Evolutionary conservation across 495 filamentous ascomycete genomes (phyloP).

Genomic region (Parathielavia hyrcaniae): DNA sequence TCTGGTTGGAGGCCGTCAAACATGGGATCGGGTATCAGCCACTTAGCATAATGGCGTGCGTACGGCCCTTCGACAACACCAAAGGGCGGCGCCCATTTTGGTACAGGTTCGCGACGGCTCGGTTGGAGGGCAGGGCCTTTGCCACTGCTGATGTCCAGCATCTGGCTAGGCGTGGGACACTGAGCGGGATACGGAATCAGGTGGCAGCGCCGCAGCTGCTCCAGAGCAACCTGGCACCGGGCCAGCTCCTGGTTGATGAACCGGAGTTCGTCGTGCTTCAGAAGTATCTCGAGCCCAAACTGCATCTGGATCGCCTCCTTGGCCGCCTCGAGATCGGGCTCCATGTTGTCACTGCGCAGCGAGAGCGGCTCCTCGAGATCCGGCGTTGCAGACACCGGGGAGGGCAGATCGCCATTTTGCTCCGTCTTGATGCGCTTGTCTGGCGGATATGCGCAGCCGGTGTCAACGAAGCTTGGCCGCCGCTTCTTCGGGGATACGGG

Average conservation of each 20-base stretch:
- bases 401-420: conserved; percentile 32
- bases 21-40: conserved; percentile 80
- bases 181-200: conserved; percentile 77
- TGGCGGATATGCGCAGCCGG: conserved; percentile 12
- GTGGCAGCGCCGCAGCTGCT: conserved; percentile 87
- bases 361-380: conserved; percentile 19
- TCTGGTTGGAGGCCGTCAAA: conserved; percentile 65
- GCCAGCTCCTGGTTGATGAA: conserved; percentile 94
- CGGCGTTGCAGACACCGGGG: conserved; percentile 28
- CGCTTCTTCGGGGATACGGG: conserved; percentile 30
- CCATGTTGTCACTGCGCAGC: conserved; percentile 21
- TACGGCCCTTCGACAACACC: conserved; percentile 90
- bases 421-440: conserved; percentile 37
- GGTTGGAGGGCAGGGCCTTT: conserved; percentile 58
- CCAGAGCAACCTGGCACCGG: conserved; percentile 90
- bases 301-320: conserved; percentile 74
- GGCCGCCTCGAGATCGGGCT: conserved; percentile 38
- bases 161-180: conserved; percentile 53
- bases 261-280: conserved; percentile 90
- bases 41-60: conserved; percentile 84
- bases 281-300: conserved; percentile 81
- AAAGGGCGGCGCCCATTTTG: conserved; percentile 69
- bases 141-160: conserved; percentile 62
- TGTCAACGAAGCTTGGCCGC: conserved; percentile 34
- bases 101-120: conserved; percentile 52